Conservation (phyloP, 2,329 filamentous ascomycete genomes). For the Talaromyces sp. region DNA sequence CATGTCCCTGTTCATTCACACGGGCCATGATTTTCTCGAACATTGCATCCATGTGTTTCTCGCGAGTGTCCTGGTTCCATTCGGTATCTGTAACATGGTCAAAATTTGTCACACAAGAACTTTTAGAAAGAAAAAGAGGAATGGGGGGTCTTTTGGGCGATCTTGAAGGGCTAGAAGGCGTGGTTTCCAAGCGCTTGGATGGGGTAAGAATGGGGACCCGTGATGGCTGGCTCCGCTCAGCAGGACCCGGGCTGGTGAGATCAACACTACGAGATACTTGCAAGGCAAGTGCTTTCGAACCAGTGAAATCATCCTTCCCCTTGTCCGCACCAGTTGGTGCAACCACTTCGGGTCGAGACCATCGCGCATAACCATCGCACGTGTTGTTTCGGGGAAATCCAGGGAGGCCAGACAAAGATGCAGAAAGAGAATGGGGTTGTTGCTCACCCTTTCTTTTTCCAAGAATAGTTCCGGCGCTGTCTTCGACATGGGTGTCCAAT, state of each 20-base stretch:
- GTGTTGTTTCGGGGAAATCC: constrained; percentile 5
- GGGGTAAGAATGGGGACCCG: constrained; percentile 23
- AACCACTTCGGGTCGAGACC: background rate
- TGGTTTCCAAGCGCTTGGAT: constrained; percentile 35
- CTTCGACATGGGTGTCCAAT: constrained; percentile 45
- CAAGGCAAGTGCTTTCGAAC: background rate
- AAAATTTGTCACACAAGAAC: constrained; percentile 72
- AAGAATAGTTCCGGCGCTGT: constrained; percentile 38
- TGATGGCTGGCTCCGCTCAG: background rate
- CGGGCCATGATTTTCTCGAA: constrained; percentile 72
- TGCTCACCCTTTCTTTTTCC: constrained; percentile 59
- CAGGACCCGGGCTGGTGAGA: background rate
- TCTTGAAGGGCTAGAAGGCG: constrained; percentile 5
- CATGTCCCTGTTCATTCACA: constrained; percentile 68
- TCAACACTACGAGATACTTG: background rate
- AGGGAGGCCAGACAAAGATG: constrained; percentile 13
- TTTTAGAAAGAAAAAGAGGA: constrained; percentile 65
- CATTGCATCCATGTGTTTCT: constrained; percentile 75
- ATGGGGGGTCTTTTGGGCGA: constrained; percentile 35
- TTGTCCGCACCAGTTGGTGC: background rate
- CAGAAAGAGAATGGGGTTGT: constrained; percentile 39
- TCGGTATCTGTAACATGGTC: constrained; percentile 35
- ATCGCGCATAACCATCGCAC: background rate
- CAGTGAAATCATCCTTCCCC: background rate
- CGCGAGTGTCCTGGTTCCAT: constrained; percentile 77